Evolutionary conservation across 1,284 basidiomycete species (phyloP), one percentile per base, ranked within the genome.

Genomic region (Binderoboletus segoi): DNA sequence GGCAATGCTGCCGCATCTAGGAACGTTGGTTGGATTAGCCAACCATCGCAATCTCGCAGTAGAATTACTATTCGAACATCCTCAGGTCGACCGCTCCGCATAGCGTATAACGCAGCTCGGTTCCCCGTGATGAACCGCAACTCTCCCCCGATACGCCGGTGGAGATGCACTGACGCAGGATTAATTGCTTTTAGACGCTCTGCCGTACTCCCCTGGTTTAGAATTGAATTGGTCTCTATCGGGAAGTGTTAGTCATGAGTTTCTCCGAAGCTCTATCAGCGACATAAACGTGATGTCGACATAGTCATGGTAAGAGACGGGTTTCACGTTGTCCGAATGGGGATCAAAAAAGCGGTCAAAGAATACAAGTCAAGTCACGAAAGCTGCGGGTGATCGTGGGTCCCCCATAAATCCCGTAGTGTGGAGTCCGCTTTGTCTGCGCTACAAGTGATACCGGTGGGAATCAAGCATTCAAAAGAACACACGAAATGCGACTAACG

Each of bases 391-490:
- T 28, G 28, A 44, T 46, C 51, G 48, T 51, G 38, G 40, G 48
- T 37, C 18, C 23, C 18, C 37, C 47, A 54, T 49, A 11, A 42
- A 42, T 46, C 48, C 48, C 43, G 21, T 43, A 26, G 46, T 32
- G 35, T 32, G 35, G 44, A 28, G 23, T 26, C 33, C 33, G 37
- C 12, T 44, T 47, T 46, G 35, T 54, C 38, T 53, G 52, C 11
- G 26, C 16, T 47, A 16, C 42, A 48, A 51, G 53, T 47, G 26
- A 42, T 43, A 33, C 52, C 33, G 50, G 23, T 48, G 51, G 53
- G 62, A 53, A 57, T 53, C 49, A 43, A 21, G 43, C 20, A 3
- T 45, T 40, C 51, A 56, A 23, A 20, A 41, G 28, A 51, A 24
- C 42, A 24, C 61, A 51, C 37, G 50, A 44, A 43, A 45, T 23